Evolutionary conservation across 23 red algal genomes (phyloP), one percentile per base, ranked within the genome.

Genomic region (Chondrus crispus): DNA sequence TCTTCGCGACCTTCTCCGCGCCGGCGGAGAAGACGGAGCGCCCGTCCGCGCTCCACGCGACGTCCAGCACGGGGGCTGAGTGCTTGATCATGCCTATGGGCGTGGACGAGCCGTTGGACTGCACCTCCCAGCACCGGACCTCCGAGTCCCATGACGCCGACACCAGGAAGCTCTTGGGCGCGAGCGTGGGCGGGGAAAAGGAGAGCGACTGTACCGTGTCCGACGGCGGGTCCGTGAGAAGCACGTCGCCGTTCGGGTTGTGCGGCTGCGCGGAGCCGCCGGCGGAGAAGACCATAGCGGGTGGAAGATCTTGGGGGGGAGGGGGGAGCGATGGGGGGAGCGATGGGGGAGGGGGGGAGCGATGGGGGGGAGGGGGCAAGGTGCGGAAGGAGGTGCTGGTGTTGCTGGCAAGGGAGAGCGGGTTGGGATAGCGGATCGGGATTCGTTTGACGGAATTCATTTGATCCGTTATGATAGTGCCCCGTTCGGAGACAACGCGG

Each of bases 171-270:
- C 93, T 94, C 54, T 95, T 95, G 1, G 93, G 93, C 47, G 85
- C 84, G n/a, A 98, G 91, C 7, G 97, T 57, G 60, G 73, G 63
- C 8, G 97, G 97, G 9, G 97, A 98, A 81, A 98, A 96, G 66
- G 88, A 83, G 26, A 98, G 73, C n/a, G 93, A 92, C 68, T 95
- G 95, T 12, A 98, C 81, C 3, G 85, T 94, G 46, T 98, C 97
- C 9, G 86, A 89, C 6, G 97, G 97, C 41, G 97, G 92, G 16
- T 96, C 62, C 32, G 80, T 82, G 46, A 98, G 93, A 75, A 98
- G 42, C 47, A 96, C 79, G 74, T 98, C 97, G 60, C 96, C 94
- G 57, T 98, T 98, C 14, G 97, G 97, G 74, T 98, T 98, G 73
- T 91, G 88, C 10, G 88, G 88, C 52, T 51, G 40, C 77, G 9